These are phyloP conservation scores for Cercis canadensis DNA, from an alignment of 306 rosid genomes.

Conservation along the genomic window DNA sequence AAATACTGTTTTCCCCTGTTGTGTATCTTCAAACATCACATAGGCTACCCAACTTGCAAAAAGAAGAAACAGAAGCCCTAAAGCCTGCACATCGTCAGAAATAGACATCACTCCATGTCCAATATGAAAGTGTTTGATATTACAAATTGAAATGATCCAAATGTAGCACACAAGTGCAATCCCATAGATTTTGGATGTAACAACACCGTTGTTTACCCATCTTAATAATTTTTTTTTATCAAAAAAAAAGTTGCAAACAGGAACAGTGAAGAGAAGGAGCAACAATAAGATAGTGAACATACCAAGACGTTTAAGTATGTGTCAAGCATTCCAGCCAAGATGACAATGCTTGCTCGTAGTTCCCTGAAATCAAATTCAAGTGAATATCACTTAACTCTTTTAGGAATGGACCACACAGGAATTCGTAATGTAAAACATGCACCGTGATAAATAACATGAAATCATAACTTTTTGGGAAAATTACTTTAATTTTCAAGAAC, in stretches of 20 bases:
- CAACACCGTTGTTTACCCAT: not conserved
- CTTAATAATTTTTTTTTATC: too few relatives aligned
- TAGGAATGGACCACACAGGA: not conserved
- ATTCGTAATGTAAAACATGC: constrained; percentile 6
- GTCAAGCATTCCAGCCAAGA: constrained; percentile 91
- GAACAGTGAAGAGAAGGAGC: constrained; percentile 29
- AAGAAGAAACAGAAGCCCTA: constrained; percentile 85
- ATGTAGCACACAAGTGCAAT: constrained; percentile 17
- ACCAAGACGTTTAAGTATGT: constrained; percentile 91
- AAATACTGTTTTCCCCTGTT: constrained; percentile 75
- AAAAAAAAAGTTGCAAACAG: constrained; percentile 19
- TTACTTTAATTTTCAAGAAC: too few relatives aligned
- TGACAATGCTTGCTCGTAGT: constrained; percentile 63
- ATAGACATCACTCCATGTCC: constrained; percentile 6
- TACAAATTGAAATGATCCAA: constrained; percentile 31
- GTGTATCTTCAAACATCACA: constrained; percentile 94
- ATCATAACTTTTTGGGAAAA: too few relatives aligned
- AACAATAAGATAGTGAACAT: constrained; percentile 48
- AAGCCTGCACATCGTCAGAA: constrained; percentile 70
- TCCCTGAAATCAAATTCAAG: constrained; percentile 63
- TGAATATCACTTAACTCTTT: not conserved
- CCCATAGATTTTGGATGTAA: constrained; percentile 23
- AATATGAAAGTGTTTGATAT: constrained; percentile 23
- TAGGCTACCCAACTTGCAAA: constrained; percentile 94
- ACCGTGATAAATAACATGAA: constrained; percentile 1